Evolutionary conservation across 352 stramenopile species (phyloP).

Genomic region (Elongisporangium senticosum): DNA sequence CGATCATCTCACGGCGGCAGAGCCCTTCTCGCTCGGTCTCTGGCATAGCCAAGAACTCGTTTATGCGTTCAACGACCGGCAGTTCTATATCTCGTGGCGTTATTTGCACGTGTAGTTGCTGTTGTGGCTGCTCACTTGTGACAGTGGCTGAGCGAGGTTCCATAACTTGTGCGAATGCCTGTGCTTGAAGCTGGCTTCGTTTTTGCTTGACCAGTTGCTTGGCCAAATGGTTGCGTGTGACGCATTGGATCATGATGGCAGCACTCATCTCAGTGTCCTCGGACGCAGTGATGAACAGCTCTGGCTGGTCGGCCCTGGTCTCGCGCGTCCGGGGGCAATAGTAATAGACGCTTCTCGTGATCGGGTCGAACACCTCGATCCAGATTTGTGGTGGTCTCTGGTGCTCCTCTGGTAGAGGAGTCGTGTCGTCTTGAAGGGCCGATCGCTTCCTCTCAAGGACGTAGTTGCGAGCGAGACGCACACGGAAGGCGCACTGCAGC

Average conservation of each 20-base stretch:
- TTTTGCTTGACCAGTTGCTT: slow-evolving; percentile 26
- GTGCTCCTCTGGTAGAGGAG: slow-evolving; percentile 5
- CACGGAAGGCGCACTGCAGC: slow-evolving; percentile 44
- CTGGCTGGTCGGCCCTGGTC: slow-evolving; percentile 41
- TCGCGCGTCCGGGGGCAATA: slow-evolving; percentile 38
- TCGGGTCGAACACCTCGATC: slow-evolving; percentile 63
- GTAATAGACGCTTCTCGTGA: slow-evolving; percentile 55
- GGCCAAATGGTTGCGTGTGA: slow-evolving; percentile 37
- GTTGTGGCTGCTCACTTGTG: slow-evolving; percentile 7
- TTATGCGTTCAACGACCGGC: slow-evolving; percentile 3
- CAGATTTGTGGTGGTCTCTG: slow-evolving; percentile 18
- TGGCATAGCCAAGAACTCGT: slow-evolving; percentile 18
- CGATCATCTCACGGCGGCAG: slow-evolving; percentile 39
- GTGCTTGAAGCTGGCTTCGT: slow-evolving; percentile 19
- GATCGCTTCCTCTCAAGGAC: slow-evolving; percentile 29
- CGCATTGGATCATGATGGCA: slow-evolving; percentile 48
- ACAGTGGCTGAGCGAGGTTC: no score
- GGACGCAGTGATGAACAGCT: slow-evolving; percentile 21
- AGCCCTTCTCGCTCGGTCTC: slow-evolving; percentile 32
- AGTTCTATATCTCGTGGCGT: slow-evolving; percentile 1
- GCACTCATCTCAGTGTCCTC: slow-evolving; percentile 43
- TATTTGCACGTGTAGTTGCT: slow-evolving; percentile 11
- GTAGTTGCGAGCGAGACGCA: slow-evolving; percentile 32
- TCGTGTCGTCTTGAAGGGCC: background rate
- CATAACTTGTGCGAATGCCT: no score